Evolutionary conservation across 768 basidiomycete genomes (phyloP), one percentile per base, ranked within the genome.

Genomic region (Arthromyces matolae): DNA sequence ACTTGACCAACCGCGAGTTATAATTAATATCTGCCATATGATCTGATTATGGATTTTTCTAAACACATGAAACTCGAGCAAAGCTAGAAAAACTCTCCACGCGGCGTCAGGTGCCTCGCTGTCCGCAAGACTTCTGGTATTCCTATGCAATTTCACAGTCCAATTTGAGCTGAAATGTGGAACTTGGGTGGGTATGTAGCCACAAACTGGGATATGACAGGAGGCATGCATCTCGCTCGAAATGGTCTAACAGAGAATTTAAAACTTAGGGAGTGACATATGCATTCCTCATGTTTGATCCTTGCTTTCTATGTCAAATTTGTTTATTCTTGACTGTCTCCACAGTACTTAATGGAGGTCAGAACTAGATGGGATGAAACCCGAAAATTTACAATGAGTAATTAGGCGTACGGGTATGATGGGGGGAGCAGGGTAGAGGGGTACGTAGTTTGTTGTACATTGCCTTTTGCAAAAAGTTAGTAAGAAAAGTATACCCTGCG

Each of bases 401-500:
- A n/a, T 36, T 31, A 42, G 14, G 3, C 28, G 38, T 49, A 37
- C 35, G 28, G 34, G 41, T 49, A 38, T 33, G 46, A 40, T 22
- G 48, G 28, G 33, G n/a, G n/a, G n/a, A n/a, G 18, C 27, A 23
- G 34, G 27, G 33, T 42, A 42, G 23, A 41, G 29, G 28, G 19
- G 33, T 22, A 19, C 9, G 16, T 39, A 24, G 22, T n/a, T 42
- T 49, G 45, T 50, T 29, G 36, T 50, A 50, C 49, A 50, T 38
- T 36, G 36, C 13, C 10, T 43, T 43, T 37, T n/a, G 28, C 35
- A 39, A 34, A 49, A 37, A 32, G 43, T 45, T 43, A 47, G 22
- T 10, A 14, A 47, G n/a, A 40, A 24, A 14, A 28, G 29, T 14
- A 27, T 37, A 36, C 27, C 34, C 18, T 29, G 27, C 3, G 27